A percentile compares a stretch with the other conserved stretches of the same genome.
phyloP scores from a whole-genome alignment of 164 flowering plant genomes.

The Magnolia officinalis region DNA sequence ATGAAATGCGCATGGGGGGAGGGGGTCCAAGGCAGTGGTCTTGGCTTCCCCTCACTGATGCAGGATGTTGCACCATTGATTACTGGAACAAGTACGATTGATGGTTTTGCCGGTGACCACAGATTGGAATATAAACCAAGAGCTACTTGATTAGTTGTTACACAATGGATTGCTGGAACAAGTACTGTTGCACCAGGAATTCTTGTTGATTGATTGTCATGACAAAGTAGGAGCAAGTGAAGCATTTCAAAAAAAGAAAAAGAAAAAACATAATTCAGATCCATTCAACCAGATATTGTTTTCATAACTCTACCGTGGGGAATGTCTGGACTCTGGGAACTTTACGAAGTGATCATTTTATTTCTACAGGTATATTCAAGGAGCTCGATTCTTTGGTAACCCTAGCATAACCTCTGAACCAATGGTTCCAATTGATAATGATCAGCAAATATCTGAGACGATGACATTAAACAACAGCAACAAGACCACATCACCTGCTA shows the following conservation, averaged over 20 bases:
- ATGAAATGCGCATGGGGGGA: too few relatives aligned
- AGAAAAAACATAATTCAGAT: neutral
- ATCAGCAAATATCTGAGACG: conserved; percentile 34
- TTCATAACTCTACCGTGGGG: neutral
- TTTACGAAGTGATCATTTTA: neutral
- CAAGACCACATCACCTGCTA: conserved; percentile 20
- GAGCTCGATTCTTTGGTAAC: conserved; percentile 51
- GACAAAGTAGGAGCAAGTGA: neutral
- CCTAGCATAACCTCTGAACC: conserved; percentile 22
- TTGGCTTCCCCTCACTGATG: too few relatives aligned
- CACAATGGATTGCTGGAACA: too few relatives aligned
- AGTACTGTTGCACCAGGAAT: neutral
- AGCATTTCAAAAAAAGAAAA: neutral
- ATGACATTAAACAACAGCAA: conserved; percentile 15
- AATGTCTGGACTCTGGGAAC: too few relatives aligned
- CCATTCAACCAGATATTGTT: neutral
- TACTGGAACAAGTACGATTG: too few relatives aligned
- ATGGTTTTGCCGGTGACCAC: too few relatives aligned
- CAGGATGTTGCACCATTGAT: too few relatives aligned
- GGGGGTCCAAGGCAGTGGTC: too few relatives aligned
- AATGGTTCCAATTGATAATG: conserved; percentile 21
- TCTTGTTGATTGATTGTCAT: neutral
- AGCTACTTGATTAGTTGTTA: too few relatives aligned
- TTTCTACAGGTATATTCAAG: conserved; percentile 62
- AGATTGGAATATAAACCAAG: too few relatives aligned